Conservation (phyloP, 345 rosid species). For the Pseudoturritis turrita region DNA sequence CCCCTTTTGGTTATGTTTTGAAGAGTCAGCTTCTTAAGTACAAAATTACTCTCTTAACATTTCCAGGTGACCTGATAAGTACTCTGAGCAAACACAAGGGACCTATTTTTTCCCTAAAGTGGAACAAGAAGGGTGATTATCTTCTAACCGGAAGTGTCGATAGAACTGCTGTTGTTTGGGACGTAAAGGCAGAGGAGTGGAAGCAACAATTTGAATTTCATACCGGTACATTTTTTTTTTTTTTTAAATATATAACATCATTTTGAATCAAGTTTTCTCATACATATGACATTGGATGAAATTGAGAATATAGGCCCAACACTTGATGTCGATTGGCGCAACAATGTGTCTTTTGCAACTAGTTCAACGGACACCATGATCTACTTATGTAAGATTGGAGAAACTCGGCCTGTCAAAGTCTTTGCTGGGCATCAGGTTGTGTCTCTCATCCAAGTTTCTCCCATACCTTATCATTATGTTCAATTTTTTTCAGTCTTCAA, state of each 20-base stretch:
- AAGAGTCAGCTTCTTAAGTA: background rate
- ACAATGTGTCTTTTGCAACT: constrained; percentile 91
- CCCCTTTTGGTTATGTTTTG: background rate
- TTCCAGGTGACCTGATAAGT: constrained; percentile 73
- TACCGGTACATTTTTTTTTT: constrained; percentile 43
- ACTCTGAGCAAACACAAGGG: constrained; percentile 93
- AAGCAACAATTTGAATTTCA: constrained; percentile 95
- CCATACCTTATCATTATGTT: background rate
- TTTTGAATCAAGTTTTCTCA: background rate
- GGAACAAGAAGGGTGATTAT: constrained; percentile 99
- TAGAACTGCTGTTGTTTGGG: constrained; percentile 98
- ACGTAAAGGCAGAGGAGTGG: constrained; percentile 90
- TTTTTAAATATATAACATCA: background rate
- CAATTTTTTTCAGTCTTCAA: background rate
- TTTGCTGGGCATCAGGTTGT: constrained; percentile 95
- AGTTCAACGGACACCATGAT: constrained; percentile 94
- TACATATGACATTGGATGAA: background rate
- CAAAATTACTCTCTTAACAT: background rate
- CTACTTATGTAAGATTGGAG: constrained; percentile 93
- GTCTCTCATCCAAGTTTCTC: constrained; percentile 15
- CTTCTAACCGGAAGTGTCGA: constrained; percentile 98
- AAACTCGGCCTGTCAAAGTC: constrained; percentile 60
- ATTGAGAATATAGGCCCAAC: constrained; percentile 62
- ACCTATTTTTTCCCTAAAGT: constrained; percentile 95
- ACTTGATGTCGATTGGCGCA: constrained; percentile 99